phyloP scores from a whole-genome alignment of 305 asterid species.

The Rubia balearica region DNA sequence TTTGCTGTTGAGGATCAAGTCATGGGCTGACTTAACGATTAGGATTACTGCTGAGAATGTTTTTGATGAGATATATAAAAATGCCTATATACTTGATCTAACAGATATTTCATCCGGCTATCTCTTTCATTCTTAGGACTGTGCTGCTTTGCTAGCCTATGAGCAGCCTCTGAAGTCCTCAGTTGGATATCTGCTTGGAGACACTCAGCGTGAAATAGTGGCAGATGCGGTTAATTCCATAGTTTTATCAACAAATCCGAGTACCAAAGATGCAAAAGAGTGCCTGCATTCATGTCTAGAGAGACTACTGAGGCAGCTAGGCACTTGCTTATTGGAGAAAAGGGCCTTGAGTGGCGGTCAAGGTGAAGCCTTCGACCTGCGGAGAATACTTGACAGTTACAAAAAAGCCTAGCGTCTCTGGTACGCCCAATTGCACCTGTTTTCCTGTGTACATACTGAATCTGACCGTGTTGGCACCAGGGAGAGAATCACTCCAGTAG shows the following conservation, averaged over 20 bases:
- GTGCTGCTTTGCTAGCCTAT: constrained; percentile 81
- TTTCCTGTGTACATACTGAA: constrained; percentile 16
- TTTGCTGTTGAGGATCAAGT: no score
- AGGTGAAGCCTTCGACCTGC: constrained; percentile 69
- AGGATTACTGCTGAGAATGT: not conserved
- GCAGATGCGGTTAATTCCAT: constrained; percentile 84
- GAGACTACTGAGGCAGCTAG: constrained; percentile 64
- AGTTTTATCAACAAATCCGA: constrained; percentile 59
- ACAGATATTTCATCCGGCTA: not conserved
- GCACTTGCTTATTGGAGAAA: constrained; percentile 68
- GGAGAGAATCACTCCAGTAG: not conserved
- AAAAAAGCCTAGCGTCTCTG: constrained; percentile 26
- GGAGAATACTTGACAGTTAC: constrained; percentile 45
- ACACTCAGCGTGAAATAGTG: constrained; percentile 74
- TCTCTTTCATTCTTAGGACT: constrained; percentile 42
- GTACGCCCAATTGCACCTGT: not conserved
- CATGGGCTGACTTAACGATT: no score
- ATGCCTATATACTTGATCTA: not conserved
- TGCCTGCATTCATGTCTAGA: constrained; percentile 75
- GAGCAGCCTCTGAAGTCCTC: constrained; percentile 60
- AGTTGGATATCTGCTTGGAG: constrained; percentile 77
- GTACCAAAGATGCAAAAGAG: constrained; percentile 30
- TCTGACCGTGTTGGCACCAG: constrained; percentile 3
- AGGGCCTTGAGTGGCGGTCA: constrained; percentile 61
- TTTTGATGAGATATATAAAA: not conserved